Evolutionary conservation across 305 asterid species (phyloP), one percentile per base, ranked within the genome.

Genomic region (Fraxinus greggii): DNA sequence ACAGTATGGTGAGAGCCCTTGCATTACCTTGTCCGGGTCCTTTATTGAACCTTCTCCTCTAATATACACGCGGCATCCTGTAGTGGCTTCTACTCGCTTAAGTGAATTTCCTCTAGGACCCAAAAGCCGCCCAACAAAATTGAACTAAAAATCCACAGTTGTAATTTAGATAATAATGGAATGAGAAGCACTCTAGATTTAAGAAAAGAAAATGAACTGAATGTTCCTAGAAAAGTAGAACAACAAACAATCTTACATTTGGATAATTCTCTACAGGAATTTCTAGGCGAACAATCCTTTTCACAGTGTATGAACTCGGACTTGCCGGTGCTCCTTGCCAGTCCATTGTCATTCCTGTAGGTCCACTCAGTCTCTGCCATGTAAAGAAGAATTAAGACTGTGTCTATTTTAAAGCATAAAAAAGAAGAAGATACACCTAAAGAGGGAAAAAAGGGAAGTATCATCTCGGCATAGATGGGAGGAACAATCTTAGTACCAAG

Each of bases 241-340:
- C 63, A 75, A 17, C 33, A 80, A 48, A 56, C 36, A 80, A 76
- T 83, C 89, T 85, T 87, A 95, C 99, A 85, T 89, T 94, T 81
- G 99, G 99, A 86, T 84, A 95, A 87, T 81, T 93, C 82, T 93
- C 98, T 70, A 94, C 97, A 61, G 99, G 99, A 86, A 95, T 94
- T 75, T 95, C 99, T 81, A 95, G 85, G 78, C 97, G 98, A 92
- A 95, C 83, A 80, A 95, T 91, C 83, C 93, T 90, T 84, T 93
- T 95, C 75, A 94, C 94, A 1, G 99, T 94, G 83, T 87, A 92
- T 42, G 99, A 89, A 85, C 97, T 95, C 67, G 98, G 98, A 86
- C 99, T 95, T 80, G 99, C 98, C 17, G 99, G 99, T 75, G 99
- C 98, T 77, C 98, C 98, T 90, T 94, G 99, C 99, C 99, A 95